Conservation (phyloP, 257 asterid genomes). For the Striga asiatica region DNA sequence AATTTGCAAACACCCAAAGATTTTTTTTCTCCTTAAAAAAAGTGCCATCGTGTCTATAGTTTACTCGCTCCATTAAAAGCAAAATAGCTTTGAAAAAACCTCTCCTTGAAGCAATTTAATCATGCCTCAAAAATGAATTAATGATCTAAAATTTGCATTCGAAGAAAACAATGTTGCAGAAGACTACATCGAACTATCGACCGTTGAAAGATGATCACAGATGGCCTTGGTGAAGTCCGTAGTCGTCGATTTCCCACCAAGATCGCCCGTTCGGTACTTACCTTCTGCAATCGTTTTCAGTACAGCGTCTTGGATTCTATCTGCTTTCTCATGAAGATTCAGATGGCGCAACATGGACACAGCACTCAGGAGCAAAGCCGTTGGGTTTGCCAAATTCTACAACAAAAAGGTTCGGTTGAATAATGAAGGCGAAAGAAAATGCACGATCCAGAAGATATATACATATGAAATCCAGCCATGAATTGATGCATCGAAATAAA, state of each 20-base stretch:
- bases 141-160: neutral
- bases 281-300: constrained; percentile 86
- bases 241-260: constrained; percentile 80
- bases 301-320: constrained; percentile 72
- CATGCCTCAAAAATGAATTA: no score
- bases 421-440: no score
- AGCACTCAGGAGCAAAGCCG: constrained; percentile 82
- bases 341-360: constrained; percentile 79
- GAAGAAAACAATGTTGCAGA: constrained; percentile 12
- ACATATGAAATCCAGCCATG: no score
- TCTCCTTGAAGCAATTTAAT: neutral
- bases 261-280: constrained; percentile 81
- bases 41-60: no score
- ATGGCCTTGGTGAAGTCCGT: constrained; percentile 79
- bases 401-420: constrained; percentile 7
- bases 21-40: no score
- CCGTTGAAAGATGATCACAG: constrained; percentile 54
- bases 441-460: no score
- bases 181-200: constrained; percentile 10
- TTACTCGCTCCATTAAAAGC: no score
- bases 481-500: no score
- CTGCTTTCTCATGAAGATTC: constrained; percentile 69
- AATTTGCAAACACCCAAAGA: no score
- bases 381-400: constrained; percentile 95
- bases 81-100: constrained; percentile 5